These are phyloP conservation scores for Backusella parvicylindrica DNA, from an alignment of 192 early-diverging fungal genomes.

Conservation along the genomic window DNA sequence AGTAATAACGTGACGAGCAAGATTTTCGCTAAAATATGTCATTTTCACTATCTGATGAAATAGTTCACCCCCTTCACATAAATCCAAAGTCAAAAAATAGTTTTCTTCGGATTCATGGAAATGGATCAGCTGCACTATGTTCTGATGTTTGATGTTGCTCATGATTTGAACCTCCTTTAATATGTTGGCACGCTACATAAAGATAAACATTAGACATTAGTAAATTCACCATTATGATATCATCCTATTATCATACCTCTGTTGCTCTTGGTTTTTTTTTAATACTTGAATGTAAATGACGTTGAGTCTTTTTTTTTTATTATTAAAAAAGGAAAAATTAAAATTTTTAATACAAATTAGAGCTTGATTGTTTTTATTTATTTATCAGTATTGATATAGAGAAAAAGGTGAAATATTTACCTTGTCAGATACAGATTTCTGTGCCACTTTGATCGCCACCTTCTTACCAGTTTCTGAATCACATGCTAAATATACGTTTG, in stretches of 20 bases:
- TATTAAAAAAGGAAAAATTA: constrained; percentile 1
- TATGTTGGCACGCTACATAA: constrained; percentile 66
- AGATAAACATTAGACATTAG: background rate
- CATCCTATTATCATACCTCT: constrained; percentile 5
- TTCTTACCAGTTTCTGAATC: constrained; percentile 57
- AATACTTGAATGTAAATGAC: constrained; percentile 15
- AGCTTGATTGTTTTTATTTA: background rate
- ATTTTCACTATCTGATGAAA: constrained; percentile 82
- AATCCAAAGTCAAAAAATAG: constrained; percentile 79
- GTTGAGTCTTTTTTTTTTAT: background rate
- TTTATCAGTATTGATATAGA: background rate
- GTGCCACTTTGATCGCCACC: constrained; percentile 85
- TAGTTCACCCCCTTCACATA: constrained; percentile 83
- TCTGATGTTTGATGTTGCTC: constrained; percentile 68
- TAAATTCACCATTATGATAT: constrained; percentile 6
- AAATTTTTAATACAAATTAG: background rate
- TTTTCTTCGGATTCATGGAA: constrained; percentile 73
- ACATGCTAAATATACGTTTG: constrained; percentile 74
- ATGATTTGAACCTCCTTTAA: constrained; percentile 87
- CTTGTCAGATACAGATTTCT: constrained; percentile 65
- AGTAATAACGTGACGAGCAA: constrained; percentile 76
- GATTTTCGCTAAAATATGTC: constrained; percentile 77
- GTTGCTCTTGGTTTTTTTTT: constrained; percentile 16
- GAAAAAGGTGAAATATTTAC: constrained; percentile 32
- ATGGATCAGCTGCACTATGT: constrained; percentile 72